Percentiles rank a stretch among this genome's conserved stretches.
phyloP scores from a whole-genome alignment of 495 filamentous ascomycete genomes.

The Trichoderma virens region DNA sequence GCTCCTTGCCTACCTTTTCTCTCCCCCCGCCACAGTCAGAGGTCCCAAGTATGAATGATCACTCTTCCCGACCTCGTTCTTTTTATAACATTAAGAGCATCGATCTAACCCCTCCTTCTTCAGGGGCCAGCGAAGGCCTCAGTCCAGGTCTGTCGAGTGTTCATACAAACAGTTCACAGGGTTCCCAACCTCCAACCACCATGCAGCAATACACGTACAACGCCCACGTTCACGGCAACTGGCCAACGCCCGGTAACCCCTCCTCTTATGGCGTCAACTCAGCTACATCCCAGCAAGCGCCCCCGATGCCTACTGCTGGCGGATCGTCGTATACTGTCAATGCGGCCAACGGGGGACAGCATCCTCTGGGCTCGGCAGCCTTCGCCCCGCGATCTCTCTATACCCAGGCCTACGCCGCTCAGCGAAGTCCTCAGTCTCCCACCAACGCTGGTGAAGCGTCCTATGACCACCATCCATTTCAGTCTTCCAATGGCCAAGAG shows the following conservation, averaged over 20 bases:
- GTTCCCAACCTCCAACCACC: conserved; percentile 39
- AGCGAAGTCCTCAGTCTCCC: conserved; percentile 28
- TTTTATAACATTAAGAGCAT: conserved; percentile 32
- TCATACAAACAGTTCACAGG: conserved; percentile 44
- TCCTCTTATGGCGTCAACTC: conserved; percentile 47
- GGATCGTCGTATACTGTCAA: conserved; percentile 15
- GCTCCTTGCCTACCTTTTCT: conserved; percentile 49
- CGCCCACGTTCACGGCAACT: conserved; percentile 40
- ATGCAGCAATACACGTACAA: conserved; percentile 32
- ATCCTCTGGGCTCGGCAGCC: neutral
- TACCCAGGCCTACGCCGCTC: conserved; percentile 36
- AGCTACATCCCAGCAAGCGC: conserved; percentile 36
- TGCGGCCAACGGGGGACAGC: neutral
- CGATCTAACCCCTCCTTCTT: conserved; percentile 33
- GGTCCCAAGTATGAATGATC: conserved; percentile 35
- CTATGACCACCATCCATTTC: conserved; percentile 25
- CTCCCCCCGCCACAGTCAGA: conserved; percentile 51
- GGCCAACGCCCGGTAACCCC: conserved; percentile 47
- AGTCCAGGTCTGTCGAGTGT: conserved; percentile 53
- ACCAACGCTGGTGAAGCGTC: conserved; percentile 22
- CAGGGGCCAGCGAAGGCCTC: conserved; percentile 48
- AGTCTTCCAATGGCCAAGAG: conserved; percentile 15
- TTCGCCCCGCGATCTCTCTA: conserved; percentile 24
- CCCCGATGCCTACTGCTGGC: conserved; percentile 20
- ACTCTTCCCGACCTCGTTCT: conserved; percentile 14